A percentile compares a stretch with the other conserved stretches of the same genome.
These are phyloP conservation scores for Schoenoplectus triqueter DNA, from an alignment of 202 grass and related monocot genomes.

Conservation along the genomic window DNA sequence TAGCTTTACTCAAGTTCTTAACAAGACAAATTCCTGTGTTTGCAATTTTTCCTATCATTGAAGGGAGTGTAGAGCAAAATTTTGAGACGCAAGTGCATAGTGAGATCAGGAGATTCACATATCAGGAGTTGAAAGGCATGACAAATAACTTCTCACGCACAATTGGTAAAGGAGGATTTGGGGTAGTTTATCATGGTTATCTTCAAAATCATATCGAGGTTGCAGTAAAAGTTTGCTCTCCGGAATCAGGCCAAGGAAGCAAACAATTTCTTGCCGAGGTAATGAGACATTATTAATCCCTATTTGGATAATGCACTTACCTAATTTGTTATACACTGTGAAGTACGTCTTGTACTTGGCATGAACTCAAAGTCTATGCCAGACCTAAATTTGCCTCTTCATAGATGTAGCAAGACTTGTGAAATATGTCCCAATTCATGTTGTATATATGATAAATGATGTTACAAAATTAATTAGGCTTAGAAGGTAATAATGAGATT, in stretches of 20 bases:
- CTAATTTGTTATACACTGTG: background rate
- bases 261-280: conserved; percentile 50
- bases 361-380: background rate
- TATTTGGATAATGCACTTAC: background rate
- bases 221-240: conserved; percentile 42
- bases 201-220: conserved; percentile 41
- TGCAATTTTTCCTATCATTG: background rate
- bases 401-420: too few relatives aligned
- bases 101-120: conserved; percentile 37
- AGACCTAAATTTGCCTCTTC: too few relatives aligned
- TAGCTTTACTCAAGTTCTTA: background rate
- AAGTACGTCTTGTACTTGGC: too few relatives aligned
- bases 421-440: too few relatives aligned
- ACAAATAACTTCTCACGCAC: conserved; percentile 39
- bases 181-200: conserved; percentile 36
- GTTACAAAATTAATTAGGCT: too few relatives aligned
- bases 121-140: conserved; percentile 26
- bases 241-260: conserved; percentile 35
- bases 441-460: too few relatives aligned
- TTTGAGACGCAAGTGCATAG: background rate
- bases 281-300: background rate
- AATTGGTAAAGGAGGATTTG: conserved; percentile 47
- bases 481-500: background rate
- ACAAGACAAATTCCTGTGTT: background rate
- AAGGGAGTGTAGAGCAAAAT: background rate